Evolutionary conservation across 2,329 filamentous ascomycete species (phyloP).

Genomic region (Escovopsis sp.): DNA sequence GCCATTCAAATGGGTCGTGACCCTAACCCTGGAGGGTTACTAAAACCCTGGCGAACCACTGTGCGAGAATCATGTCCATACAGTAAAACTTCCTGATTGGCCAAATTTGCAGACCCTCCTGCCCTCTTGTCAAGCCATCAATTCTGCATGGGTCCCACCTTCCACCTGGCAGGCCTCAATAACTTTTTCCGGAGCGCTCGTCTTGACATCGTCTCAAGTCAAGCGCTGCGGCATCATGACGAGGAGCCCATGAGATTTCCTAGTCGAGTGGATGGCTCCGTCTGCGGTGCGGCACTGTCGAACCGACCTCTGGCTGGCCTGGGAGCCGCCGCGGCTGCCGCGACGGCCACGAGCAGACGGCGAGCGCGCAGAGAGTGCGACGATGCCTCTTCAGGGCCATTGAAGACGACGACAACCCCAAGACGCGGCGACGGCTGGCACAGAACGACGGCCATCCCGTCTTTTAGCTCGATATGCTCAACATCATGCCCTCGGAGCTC

Average conservation of each 20-base stretch:
- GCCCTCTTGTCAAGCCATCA: not conserved
- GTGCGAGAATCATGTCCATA: not conserved
- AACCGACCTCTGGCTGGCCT: constrained; percentile 25
- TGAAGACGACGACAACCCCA: constrained; percentile 6
- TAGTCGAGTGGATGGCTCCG: constrained; percentile 44
- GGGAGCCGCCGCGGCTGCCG: constrained; percentile 7
- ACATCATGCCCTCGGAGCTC: constrained; percentile 19
- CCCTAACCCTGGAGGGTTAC: not conserved
- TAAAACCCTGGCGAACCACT: not conserved
- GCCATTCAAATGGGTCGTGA: no score
- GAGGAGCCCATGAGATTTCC: constrained; percentile 46
- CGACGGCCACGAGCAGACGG: constrained; percentile 11
- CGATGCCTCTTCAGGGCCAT: constrained; percentile 8
- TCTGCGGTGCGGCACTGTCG: constrained; percentile 40
- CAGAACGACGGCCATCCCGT: not conserved
- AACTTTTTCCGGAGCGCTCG: constrained; percentile 4
- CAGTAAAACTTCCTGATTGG: not conserved
- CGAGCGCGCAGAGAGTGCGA: constrained; percentile 10
- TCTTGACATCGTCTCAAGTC: not conserved
- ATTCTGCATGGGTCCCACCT: not conserved
- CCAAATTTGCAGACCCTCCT: not conserved
- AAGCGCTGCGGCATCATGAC: constrained; percentile 25
- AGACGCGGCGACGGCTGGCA: not conserved
- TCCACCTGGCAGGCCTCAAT: not conserved
- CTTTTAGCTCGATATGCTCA: no score